Evolutionary conservation across 2,329 filamentous ascomycete species (phyloP), one percentile per base, ranked within the genome.

Genomic region (Diaporthe longicolla): DNA sequence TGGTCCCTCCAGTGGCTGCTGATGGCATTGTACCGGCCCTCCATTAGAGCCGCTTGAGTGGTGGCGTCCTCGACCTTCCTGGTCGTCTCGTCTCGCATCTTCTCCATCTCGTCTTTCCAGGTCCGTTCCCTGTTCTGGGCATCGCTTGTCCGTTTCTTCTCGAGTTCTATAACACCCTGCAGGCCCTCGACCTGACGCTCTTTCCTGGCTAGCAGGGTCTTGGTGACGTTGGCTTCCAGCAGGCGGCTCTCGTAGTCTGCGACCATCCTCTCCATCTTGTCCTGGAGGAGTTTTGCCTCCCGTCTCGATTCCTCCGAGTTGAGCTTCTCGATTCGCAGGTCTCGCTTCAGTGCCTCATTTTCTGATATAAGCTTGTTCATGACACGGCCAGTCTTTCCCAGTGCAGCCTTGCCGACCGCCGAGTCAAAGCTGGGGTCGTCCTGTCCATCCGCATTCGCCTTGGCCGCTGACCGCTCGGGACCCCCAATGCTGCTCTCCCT

Each of bases 331-430:
- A 93, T 89, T 78, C 92, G 87, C 73, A 94, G 86, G 76, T 96
- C 93, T 70, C 93, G 89, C 78, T 93, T 93, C 59, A 96, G 86
- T 54, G 91, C 89, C 79, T 96, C 94, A 78, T 95, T 95, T 80
- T 96, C 94, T 70, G 92, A 92, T 80, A 95, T 94, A 71, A 97
- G 88, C 79, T 91, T 91, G 83, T 97, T 94, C 82, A 97, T 96
- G 70, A 95, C 93, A 45, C 93, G 88, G 11, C 93, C 93, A 13
- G 92, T 94, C 85, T 95, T 95, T 57, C 93, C 93, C 3, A 93
- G 84, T 3, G 90, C 91, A 10, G 92, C 92, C 79, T 92, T 92
- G 77, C 92, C 92, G 59, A 93, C 89, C 4, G 91, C 91, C 40
- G 91, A 90, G 79, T 93, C 92, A 90, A 91, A 85, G 71, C 73